These are phyloP conservation scores for Aristolochia contorta DNA, from an alignment of 164 flowering plant species.

Conservation along the genomic window DNA sequence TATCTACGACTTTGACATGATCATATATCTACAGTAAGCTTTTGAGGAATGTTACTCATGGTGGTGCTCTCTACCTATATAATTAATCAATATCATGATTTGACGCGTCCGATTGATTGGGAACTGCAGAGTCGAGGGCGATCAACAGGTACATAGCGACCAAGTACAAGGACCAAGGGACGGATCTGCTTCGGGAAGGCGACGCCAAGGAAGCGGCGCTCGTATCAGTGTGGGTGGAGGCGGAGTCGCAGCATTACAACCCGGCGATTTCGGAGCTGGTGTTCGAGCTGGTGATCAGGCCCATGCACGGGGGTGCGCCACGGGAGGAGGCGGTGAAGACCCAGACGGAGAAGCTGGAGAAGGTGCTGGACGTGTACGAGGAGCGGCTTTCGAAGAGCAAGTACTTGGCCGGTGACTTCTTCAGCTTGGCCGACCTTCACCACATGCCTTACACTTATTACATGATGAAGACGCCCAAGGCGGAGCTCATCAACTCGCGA, in stretches of 20 bases:
- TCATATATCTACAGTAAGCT: too few relatives aligned
- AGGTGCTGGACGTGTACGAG: conserved; percentile 12
- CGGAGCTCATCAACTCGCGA: conserved; percentile 26
- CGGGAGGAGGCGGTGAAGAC: not conserved
- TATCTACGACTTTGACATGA: too few relatives aligned
- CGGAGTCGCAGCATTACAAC: conserved; percentile 7
- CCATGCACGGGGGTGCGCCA: not conserved
- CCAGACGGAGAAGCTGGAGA: conserved; percentile 2
- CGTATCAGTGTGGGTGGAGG: conserved; percentile 10
- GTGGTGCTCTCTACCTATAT: too few relatives aligned
- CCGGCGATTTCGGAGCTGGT: conserved; percentile 1
- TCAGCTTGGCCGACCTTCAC: conserved; percentile 43
- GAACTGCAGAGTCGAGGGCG: conserved; percentile 12
- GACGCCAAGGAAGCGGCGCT: conserved; percentile 2
- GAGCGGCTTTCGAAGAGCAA: conserved; percentile 9
- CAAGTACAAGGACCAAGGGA: conserved; percentile 6
- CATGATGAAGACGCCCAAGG: conserved; percentile 40
- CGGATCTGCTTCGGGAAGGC: conserved; percentile 2
- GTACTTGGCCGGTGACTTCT: conserved; percentile 33
- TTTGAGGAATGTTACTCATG: too few relatives aligned
- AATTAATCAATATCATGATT: too few relatives aligned
- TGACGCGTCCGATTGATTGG: too few relatives aligned
- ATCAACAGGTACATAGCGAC: conserved; percentile 5
- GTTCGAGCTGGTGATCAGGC: conserved; percentile 1
- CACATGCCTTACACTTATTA: conserved; percentile 39